A percentile compares a stretch with the other conserved stretches of the same genome.
Evolutionary conservation across 495 filamentous ascomycete species (phyloP).

Genomic region (Aspergillus indologenus): DNA sequence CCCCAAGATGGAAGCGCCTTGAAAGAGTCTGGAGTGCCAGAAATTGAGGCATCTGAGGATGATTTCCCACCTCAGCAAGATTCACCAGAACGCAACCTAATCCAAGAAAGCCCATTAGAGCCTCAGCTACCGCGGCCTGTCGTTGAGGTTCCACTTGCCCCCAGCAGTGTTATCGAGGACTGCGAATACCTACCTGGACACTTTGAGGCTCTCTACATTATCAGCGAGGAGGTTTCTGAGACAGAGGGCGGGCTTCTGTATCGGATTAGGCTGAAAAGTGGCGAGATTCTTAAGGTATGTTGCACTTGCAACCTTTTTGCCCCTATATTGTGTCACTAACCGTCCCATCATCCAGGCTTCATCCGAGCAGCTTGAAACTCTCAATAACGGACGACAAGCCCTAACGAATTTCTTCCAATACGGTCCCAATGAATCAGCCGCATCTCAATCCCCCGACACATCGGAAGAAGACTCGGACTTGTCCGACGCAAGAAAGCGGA

Average conservation of each 20-base stretch:
- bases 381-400: constrained; percentile 33
- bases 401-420: constrained; percentile 27
- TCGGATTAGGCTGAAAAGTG: constrained; percentile 46
- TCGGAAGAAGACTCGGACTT: constrained; percentile 14
- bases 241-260: constrained; percentile 31
- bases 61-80: not conserved
- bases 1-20: too few relatives aligned
- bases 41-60: not conserved
- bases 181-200: constrained; percentile 50
- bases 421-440: constrained; percentile 1
- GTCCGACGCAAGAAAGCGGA: constrained; percentile 3
- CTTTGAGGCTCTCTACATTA: constrained; percentile 36
- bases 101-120: not conserved
- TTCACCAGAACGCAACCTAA: not conserved
- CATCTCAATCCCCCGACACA: not conserved
- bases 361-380: constrained; percentile 24
- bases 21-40: too few relatives aligned
- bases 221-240: constrained; percentile 23
- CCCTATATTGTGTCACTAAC: not conserved
- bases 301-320: not conserved
- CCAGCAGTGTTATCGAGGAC: constrained; percentile 11
- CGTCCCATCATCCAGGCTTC: constrained; percentile 23
- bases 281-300: constrained; percentile 43
- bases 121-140: not conserved
- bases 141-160: not conserved